These are phyloP conservation scores for Saccharomycopsis sp. DNA, from an alignment of 805 yeast species.

Conservation along the genomic window DNA sequence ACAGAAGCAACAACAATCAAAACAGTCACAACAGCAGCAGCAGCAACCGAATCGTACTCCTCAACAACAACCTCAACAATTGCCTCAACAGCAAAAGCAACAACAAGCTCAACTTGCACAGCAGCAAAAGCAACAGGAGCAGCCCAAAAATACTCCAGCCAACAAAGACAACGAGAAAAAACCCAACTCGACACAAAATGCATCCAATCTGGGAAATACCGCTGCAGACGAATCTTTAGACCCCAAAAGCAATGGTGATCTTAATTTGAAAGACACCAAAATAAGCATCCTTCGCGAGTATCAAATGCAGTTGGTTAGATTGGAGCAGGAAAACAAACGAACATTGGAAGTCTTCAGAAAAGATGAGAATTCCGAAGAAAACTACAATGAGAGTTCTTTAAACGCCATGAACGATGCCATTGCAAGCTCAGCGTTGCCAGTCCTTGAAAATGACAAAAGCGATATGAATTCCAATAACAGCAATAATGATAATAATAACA, in stretches of 20 bases:
- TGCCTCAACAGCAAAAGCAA: slow-evolving; percentile 24
- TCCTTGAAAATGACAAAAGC: background rate
- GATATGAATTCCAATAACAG: background rate
- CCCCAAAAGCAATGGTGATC: background rate
- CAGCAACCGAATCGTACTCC: slow-evolving; percentile 16
- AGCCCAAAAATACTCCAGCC: slow-evolving; percentile 10
- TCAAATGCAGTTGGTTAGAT: slow-evolving; percentile 65
- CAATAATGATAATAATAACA: slow-evolving; percentile 17
- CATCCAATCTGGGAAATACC: background rate
- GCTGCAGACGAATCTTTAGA: background rate
- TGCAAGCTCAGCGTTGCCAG: background rate
- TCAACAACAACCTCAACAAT: no score
- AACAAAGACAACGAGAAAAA: slow-evolving; percentile 2
- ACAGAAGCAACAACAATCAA: no score
- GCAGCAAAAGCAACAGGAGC: slow-evolving; percentile 26
- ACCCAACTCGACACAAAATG: background rate
- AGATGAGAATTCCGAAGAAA: slow-evolving; percentile 27
- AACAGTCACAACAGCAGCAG: no score
- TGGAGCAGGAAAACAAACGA: slow-evolving; percentile 70
- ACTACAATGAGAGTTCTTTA: no score
- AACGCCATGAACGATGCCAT: no score
- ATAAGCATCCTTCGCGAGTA: slow-evolving; percentile 66
- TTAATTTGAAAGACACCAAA: no score
- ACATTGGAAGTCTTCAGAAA: slow-evolving; percentile 43
- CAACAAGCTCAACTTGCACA: slow-evolving; percentile 6